Base-by-base conservation (phyloP, 2,329 filamentous ascomycete genomes). In the Grosmannia huntii region DNA sequence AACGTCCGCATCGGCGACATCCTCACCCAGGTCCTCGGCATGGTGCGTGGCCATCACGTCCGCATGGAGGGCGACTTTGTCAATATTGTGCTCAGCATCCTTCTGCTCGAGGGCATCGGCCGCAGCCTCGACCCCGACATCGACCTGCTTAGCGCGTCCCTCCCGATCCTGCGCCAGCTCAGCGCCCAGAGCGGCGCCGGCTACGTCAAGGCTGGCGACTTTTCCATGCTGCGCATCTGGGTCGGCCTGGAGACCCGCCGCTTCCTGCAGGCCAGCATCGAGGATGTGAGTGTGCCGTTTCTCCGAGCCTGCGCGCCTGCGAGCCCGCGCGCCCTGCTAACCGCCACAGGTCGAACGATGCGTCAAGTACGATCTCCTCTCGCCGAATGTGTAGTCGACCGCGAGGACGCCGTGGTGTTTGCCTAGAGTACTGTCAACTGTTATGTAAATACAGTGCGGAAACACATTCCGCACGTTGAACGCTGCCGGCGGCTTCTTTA, bases 1-100 rank as follows among this genome's bases (percentile, higher is more conserved):
- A 96, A 90, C 67, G 87, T 99, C 72, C 95, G 91, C 73, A 96
- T 99, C 62, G 94, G 94, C 12, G 94, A 99, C 65, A 90, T 99
- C 23, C 73, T 99, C 33, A 90, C 94, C 66, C 82, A 95, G 65
- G 94, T 97, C 0, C 76, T 99, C 51, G 80, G 80, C 60, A 96
- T 99, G 90, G 94, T 99, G 33, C 83, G 94, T 58, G 76, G 78
- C 11, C 94, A 99, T 69, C 94, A 99, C 68, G 94, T 99, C 4
- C 81, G 94, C 10, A 80, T 99, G 55, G 94, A 99, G 71, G 94
- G 94, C 10, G 94, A 99, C 69, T 99, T 97, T 68, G 90, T 99
- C 68, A 99, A 99, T 68, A 94, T 99, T 5, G 92, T 99, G 33
- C 86, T 99, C 60, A 95, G 90, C 60, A 96, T 97, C 57, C 75